These are phyloP conservation scores for Thraustotheca clavata DNA, from an alignment of 352 stramenopile genomes.

Conservation along the genomic window DNA sequence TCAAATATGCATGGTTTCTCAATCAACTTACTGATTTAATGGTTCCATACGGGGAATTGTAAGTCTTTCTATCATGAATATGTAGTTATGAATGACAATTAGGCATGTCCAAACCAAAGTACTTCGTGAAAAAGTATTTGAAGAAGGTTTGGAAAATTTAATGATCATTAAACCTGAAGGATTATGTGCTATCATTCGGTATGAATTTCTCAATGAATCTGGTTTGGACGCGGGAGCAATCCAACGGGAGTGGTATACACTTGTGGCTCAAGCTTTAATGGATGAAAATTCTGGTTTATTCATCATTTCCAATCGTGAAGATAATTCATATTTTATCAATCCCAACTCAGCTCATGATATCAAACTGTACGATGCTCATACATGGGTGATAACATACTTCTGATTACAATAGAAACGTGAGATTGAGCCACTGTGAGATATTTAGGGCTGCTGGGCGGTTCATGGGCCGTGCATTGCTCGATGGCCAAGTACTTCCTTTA, in stretches of 20 bases:
- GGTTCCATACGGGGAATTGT: conserved; percentile 59
- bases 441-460: conserved; percentile 66
- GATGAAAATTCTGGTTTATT: conserved; percentile 71
- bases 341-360: conserved; percentile 45
- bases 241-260: conserved; percentile 73
- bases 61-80: not conserved
- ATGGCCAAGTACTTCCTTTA: conserved; percentile 71
- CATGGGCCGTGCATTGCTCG: conserved; percentile 62
- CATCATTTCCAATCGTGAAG: conserved; percentile 63
- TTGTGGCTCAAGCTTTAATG: conserved; percentile 69
- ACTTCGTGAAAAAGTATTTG: conserved; percentile 59
- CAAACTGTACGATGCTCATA: conserved; percentile 30
- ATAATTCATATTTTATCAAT: conserved; percentile 71
- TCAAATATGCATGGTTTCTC: conserved; percentile 80
- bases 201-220: conserved; percentile 78
- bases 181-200: conserved; percentile 70
- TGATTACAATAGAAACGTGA: not conserved
- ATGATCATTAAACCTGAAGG: conserved; percentile 72
- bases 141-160: conserved; percentile 76
- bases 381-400: not conserved
- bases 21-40: conserved; percentile 57
- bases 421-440: conserved; percentile 30
- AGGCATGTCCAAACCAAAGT: conserved; percentile 70
- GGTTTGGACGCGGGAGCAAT: conserved; percentile 70
- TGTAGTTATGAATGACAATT: not conserved